Base-by-base conservation (phyloP, 2,329 filamentous ascomycete species). In the Aspergillus caelatus region DNA sequence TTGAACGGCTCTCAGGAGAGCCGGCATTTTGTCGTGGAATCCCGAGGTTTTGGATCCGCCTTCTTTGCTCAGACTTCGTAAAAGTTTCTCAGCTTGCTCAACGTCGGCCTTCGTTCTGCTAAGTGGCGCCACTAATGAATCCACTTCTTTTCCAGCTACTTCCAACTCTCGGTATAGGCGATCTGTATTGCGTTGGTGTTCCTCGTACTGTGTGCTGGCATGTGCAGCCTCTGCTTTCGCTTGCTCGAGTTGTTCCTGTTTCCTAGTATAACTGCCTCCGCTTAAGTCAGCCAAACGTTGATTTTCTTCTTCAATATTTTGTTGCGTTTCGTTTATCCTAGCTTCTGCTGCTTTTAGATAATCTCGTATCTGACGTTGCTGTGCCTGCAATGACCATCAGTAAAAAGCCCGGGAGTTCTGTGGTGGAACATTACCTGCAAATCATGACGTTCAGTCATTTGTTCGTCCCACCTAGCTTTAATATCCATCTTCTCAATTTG, bases 1-100 rank as follows among this genome's bases (percentile, higher is more conserved):
- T 7, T 87, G 83, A 65, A 98, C 91, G n/a, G 84, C 85, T 59
- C 79, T 82, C 8, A 96, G 78, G 3, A 97, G 84, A 2, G 82
- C 78, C 1, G 84, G 82, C 71, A 96, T 85, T 46, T 84, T 85
- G 1, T 77, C 75, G 48, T 89, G 86, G 70, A 90, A 97, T 0
- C 85, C 89, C 62, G 85, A 85, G 52, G 87, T 86, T 56, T 84
- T 84, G 56, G 88, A 84, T 1, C 86, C 86, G 54, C 85, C 83
- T 48, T 88, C 87, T 71, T 79, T 80, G 54, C 83, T 79, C 10
- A 95, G 79, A 23, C 78, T 78, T 23, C 76, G 74, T 21, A 90
- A 82, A 64, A 79, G 79, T 12, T 68, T 77, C 68, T 89, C 81
- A 10, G 85, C 84, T 32, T 80, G 78, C 30, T 78, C 69, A 46